These are phyloP conservation scores for Phytopythium helicoides DNA, from an alignment of 352 stramenopile species.

Conservation along the genomic window DNA sequence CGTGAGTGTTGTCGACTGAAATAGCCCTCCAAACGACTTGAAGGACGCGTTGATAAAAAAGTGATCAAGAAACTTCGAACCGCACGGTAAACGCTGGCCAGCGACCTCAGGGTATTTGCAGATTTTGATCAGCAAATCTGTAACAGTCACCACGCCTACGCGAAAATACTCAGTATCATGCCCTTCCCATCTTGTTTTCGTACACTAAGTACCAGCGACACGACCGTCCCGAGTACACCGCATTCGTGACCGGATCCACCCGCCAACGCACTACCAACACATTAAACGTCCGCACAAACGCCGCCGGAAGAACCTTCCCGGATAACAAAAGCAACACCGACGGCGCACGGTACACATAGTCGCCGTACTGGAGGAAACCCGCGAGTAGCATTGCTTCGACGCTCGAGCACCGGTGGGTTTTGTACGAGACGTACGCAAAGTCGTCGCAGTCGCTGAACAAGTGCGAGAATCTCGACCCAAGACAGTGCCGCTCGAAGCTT, in stretches of 20 bases:
- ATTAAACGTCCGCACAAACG: constrained; percentile 28
- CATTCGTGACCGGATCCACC: constrained; percentile 14
- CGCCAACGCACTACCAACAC: constrained; percentile 24
- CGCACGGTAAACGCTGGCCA: too few species aligned
- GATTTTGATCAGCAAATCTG: too few species aligned
- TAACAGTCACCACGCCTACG: too few species aligned
- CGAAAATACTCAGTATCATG: too few species aligned
- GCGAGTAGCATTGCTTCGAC: constrained; percentile 19
- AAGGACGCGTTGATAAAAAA: too few species aligned
- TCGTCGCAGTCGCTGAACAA: constrained; percentile 23
- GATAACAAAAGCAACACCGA: constrained; percentile 16
- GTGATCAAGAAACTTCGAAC: too few species aligned
- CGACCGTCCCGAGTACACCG: too few species aligned
- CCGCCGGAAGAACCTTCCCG: constrained; percentile 15
- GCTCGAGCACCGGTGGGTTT: constrained; percentile 6
- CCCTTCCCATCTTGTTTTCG: too few species aligned
- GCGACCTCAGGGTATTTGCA: too few species aligned
- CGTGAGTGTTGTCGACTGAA: too few species aligned
- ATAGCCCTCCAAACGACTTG: too few species aligned
- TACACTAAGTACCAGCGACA: too few species aligned
- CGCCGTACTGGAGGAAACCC: constrained; percentile 17
- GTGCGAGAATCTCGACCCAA: constrained; percentile 13
- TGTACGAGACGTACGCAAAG: constrained; percentile 12
- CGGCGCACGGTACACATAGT: constrained; percentile 16
- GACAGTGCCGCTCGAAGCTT: constrained; percentile 18